Evolutionary conservation across 805 yeast species (phyloP), one percentile per base, ranked within the genome.

Genomic region (Wickerhamiella parazyma): DNA sequence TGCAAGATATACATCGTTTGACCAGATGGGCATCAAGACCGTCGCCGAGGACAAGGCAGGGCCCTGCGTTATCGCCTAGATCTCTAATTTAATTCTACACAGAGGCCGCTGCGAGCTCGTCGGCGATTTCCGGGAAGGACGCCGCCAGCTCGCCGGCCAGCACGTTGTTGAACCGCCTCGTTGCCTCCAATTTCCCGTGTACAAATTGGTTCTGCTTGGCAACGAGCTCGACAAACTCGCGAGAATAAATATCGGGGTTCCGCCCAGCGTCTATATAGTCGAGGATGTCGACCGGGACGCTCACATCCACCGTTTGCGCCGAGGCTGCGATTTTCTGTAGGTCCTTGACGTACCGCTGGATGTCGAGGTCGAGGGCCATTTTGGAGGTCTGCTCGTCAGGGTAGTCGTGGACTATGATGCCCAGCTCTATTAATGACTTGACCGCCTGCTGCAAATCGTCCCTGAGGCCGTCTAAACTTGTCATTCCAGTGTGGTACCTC

Each of bases 221-320:
- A n/a, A 91, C 80, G 28, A 89, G 83, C 58, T 91, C 98, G 12
- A 89, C 84, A 63, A 91, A 91, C 63, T 91, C 98, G 58, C 98
- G 72, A 0, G 97, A 86, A 61, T 91, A 91, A 33, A 91, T 86
- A 57, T 91, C 97, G 0, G 98, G 97, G 57, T 91, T 91, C 52
- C 98, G 69, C 2, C 98, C 98, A 55, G 85, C 94, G 57, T 91
- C 97, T 31, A 91, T 84, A 56, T 91, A 91, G 49, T 80, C 78
- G 11, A 86, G 66, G n/a, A 87, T 87, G 55, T 87, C 95, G 31
- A 80, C 60, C 1, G 95, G 95, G 3, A 60, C 47, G 25, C 34
- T 28, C 8, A 47, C 34, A 20, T 45, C 51, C 20, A 52, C 42
- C 7, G 46, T 41, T 28, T 47, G 45, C 2, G 56, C 49, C 6